Evolutionary conservation across 1,284 basidiomycete species (phyloP), one percentile per base, ranked within the genome.

Genomic region (Fomes fomentarius): DNA sequence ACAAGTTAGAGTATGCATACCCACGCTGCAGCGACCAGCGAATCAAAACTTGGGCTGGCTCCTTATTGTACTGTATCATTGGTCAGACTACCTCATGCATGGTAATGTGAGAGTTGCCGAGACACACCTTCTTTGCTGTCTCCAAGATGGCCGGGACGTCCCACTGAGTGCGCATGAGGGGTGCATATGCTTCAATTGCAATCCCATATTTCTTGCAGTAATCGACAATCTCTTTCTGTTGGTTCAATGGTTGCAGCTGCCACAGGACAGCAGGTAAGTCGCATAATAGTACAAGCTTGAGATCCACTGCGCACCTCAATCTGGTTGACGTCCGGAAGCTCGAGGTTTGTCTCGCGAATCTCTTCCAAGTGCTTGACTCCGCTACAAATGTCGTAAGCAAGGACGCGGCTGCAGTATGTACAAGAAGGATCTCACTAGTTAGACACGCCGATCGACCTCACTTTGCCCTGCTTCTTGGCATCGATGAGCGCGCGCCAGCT

Each of bases 181-280:
- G 82, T 45, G 73, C 77, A 63, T 85, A 84, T 1, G 83, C 93
- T 69, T 95, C 78, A 4, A 94, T 73, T 26, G 87, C 74, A 50
- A 96, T 91, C 4, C 73, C 76, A 58, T 93, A 74, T 44, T 80
- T 68, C 25, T 73, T 66, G 73, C 93, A 94, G 69, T 91, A 94
- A 15, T 81, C 75, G 26, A 92, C 90, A 52, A 94, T 92, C 12
- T 84, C 79, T 44, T 76, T 76, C 59, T 93, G 91, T 65, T 94
- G 91, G 71, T 89, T 93, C 62, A 89, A 84, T 0, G 93, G 92
- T 66, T 94, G 91, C 3, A 93, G 76, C 83, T 91, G 63, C n/a
- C 15, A 50, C 0, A 17, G 19, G 15, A 10, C 11, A 10, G 14
- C 11, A 7, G 35, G 2, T 10, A 9, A 38, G n/a, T n/a, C n/a